Evolutionary conservation across 1,139 yeast species (phyloP), one percentile per base, ranked within the genome.

Genomic region (Pichia sp.): DNA sequence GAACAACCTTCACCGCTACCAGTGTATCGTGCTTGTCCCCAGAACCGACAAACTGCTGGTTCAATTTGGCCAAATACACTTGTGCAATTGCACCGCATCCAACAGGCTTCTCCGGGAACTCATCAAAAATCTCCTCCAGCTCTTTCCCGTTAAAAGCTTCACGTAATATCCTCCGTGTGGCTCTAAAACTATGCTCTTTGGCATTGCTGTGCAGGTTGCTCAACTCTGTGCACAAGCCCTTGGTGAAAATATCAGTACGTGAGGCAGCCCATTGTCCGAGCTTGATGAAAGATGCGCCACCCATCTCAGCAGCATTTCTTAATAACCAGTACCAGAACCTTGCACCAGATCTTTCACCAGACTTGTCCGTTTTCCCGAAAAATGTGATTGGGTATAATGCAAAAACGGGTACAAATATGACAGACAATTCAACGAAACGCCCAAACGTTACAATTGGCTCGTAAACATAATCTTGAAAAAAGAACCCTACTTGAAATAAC

Each of bases 261-360:
- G 97, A 87, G 2, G 98, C 98, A 0, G 99, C 99, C 99, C 99
- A 93, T 74, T 95, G 99, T 4, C 98, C 99, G 59, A 93, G 77
- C 70, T 93, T 93, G 59, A 93, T 89, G 70, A 93, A 93, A 6
- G 96, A 86, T 1, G 99, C 96, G 1, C 99, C 99, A 0, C 97
- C 97, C 32, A 76, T 61, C 68, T 93, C 97, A 58, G 95, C 82
- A 1, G 87, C 75, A 72, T 81, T 74, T 52, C 92, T 77, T 44
- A 92, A 70, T 56, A 84, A 73, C 54, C 71, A 70, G 69, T 80
- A 92, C 97, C 97, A 93, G 31, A 83, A 51, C 31, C 77, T 64
- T 1, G 92, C 81, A 0, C 97, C 97, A 1, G 76, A 64, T 40
- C 84, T 74, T 19, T 78, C 75, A n/a, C 69, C 71, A 42, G 70